Conservation (phyloP, 2,329 filamentous ascomycete species). For the Colletotrichum destructivum region DNA sequence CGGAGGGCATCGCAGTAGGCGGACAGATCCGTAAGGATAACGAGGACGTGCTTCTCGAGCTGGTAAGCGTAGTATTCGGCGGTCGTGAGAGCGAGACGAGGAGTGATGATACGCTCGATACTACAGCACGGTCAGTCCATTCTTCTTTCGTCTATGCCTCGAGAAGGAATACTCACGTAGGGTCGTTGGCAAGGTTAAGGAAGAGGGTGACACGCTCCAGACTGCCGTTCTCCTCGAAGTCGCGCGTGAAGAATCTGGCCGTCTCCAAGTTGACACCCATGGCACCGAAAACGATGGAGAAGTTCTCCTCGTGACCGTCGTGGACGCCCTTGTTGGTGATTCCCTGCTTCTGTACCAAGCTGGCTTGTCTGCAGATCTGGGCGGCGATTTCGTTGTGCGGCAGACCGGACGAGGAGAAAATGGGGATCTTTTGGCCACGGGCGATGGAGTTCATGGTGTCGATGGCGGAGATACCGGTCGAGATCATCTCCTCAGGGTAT, state of each 20-base stretch:
- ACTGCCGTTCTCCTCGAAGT: conserved; percentile 99
- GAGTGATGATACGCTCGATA: conserved; percentile 99
- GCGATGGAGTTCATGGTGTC: conserved; percentile 99
- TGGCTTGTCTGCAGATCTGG: conserved; percentile 97
- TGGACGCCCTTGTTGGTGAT: conserved; percentile 93
- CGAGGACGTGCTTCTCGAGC: conserved; percentile 98
- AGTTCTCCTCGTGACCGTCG: conserved; percentile 98
- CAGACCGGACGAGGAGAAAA: conserved; percentile 98
- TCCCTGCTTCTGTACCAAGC: conserved; percentile 85
- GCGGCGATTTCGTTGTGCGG: conserved; percentile 99
- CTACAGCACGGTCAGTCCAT: conserved; percentile 59
- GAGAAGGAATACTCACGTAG: conserved; percentile 77
- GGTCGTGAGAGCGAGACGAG: conserved; percentile 96
- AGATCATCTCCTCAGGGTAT: conserved; percentile 99
- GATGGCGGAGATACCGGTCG: conserved; percentile 98
- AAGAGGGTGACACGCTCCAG: conserved; percentile 98
- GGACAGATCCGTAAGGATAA: conserved; percentile 97
- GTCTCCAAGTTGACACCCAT: conserved; percentile 99
- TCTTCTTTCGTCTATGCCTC: too few species aligned
- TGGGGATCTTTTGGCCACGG: conserved; percentile 99
- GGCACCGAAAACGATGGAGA: conserved; percentile 98
- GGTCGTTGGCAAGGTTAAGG: conserved; percentile 99
- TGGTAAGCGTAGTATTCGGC: conserved; percentile 99
- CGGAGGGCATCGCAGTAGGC: conserved; percentile 99
- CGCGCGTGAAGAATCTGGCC: conserved; percentile 96